phyloP scores from a whole-genome alignment of 768 basidiomycete species.

The Hortiboletus flavorubellus region DNA sequence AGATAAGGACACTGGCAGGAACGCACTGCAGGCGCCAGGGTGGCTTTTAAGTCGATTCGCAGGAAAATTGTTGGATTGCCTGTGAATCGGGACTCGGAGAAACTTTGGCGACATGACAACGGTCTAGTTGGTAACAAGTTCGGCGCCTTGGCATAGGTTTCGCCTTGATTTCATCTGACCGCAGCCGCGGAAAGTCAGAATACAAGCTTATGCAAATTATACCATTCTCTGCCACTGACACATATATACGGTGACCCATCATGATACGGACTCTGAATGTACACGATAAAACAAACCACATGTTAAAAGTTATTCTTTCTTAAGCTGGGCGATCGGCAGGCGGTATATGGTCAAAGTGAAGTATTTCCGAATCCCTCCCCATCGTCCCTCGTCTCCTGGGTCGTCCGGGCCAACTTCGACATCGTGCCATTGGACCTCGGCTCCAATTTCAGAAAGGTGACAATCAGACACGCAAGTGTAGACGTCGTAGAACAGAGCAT shows the following conservation, averaged over 20 bases:
- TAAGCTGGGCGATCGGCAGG: conserved; percentile 49
- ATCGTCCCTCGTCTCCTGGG: conserved; percentile 50
- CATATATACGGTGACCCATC: too few species aligned
- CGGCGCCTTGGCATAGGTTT: not conserved
- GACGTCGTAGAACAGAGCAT: conserved; percentile 86
- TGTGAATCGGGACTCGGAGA: not conserved
- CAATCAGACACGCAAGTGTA: conserved; percentile 82
- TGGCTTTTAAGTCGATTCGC: not conserved
- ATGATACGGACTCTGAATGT: not conserved
- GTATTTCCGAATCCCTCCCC: conserved; percentile 75
- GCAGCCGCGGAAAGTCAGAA: not conserved
- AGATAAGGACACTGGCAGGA: not conserved
- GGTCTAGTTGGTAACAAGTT: conserved; percentile 7
- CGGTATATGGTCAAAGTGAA: conserved; percentile 76
- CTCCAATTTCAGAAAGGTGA: conserved; percentile 78
- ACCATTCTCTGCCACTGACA: too few species aligned
- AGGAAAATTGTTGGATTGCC: not conserved
- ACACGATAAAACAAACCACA: not conserved
- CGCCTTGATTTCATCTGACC: too few species aligned
- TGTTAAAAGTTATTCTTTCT: conserved; percentile 8
- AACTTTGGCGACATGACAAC: conserved; percentile 20
- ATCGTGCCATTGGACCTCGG: conserved; percentile 79
- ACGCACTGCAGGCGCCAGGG: not conserved
- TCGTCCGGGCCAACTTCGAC: conserved; percentile 60
- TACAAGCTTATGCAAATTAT: too few species aligned